phyloP scores from a whole-genome alignment of 129 eudicot genomes.

The Erigeron canadensis region DNA sequence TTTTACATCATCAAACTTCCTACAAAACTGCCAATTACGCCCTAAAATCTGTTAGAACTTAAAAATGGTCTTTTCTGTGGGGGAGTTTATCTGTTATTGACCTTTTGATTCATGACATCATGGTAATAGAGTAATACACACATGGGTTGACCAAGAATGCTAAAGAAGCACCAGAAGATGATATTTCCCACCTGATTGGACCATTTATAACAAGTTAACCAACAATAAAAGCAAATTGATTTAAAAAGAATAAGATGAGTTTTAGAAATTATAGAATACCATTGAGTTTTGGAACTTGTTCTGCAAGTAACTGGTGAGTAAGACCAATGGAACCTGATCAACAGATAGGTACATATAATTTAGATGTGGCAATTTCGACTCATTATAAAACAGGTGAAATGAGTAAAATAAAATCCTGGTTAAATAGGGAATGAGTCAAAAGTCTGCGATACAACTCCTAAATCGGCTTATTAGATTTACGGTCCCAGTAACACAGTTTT shows the following conservation, averaged over 20 bases:
- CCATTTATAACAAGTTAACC: background rate
- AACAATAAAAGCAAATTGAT: background rate
- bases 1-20: conserved; percentile 20
- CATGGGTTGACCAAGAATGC: conserved; percentile 97
- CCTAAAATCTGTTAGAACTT: conserved; percentile 17
- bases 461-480: too few species aligned
- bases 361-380: too few species aligned
- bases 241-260: background rate
- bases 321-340: conserved; percentile 82
- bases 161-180: conserved; percentile 90
- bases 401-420: background rate
- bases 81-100: conserved; percentile 27
- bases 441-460: too few species aligned
- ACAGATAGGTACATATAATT: too few species aligned
- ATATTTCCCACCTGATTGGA: conserved; percentile 83
- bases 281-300: conserved; percentile 82
- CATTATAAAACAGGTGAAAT: background rate
- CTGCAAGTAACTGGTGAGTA: conserved; percentile 73
- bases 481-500: too few species aligned
- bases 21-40: conserved; percentile 32
- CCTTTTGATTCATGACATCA: conserved; percentile 85
- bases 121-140: conserved; percentile 91
- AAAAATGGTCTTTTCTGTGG: background rate
- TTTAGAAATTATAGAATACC: conserved; percentile 45
- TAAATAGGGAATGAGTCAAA: too few species aligned